phyloP scores from a whole-genome alignment of 176 grass and related monocot species.

The Microstegium vimineum region DNA sequence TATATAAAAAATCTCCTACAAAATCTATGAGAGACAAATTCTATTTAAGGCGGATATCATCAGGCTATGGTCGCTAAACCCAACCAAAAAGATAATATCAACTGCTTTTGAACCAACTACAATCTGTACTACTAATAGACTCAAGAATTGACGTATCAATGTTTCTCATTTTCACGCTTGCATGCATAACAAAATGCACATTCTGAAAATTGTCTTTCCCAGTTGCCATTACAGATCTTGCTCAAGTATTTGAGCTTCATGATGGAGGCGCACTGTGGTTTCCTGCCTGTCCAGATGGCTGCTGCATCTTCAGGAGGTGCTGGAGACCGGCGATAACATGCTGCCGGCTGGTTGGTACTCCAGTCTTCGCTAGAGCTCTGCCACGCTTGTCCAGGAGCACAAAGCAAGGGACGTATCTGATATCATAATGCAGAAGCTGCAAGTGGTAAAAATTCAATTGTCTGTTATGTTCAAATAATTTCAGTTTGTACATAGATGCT shows the following conservation, averaged over 20 bases:
- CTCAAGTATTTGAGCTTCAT: slow-evolving; percentile 22
- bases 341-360: slow-evolving; percentile 71
- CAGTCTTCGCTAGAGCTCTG: slow-evolving; percentile 77
- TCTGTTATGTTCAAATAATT: neutral
- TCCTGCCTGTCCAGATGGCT: slow-evolving; percentile 9
- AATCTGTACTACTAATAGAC: neutral
- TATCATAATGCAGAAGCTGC: slow-evolving; percentile 93
- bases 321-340: slow-evolving; percentile 76
- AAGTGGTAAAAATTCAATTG: neutral
- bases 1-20: too few species aligned
- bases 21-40: too few species aligned
- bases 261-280: slow-evolving; percentile 7
- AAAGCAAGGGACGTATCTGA: slow-evolving; percentile 91
- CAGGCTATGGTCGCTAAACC: neutral
- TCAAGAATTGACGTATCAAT: neutral
- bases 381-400: slow-evolving; percentile 92
- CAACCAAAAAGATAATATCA: neutral
- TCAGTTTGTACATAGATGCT: neutral
- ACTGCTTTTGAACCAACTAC: neutral
- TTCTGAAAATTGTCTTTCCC: neutral
- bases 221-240: neutral
- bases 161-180: neutral
- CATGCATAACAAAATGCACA: slow-evolving; percentile 9
- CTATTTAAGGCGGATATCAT: neutral
- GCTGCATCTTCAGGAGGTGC: slow-evolving; percentile 76